These are phyloP conservation scores for Leucocoprinus birnbaumii DNA, from an alignment of 768 basidiomycete species.

Conservation along the genomic window DNA sequence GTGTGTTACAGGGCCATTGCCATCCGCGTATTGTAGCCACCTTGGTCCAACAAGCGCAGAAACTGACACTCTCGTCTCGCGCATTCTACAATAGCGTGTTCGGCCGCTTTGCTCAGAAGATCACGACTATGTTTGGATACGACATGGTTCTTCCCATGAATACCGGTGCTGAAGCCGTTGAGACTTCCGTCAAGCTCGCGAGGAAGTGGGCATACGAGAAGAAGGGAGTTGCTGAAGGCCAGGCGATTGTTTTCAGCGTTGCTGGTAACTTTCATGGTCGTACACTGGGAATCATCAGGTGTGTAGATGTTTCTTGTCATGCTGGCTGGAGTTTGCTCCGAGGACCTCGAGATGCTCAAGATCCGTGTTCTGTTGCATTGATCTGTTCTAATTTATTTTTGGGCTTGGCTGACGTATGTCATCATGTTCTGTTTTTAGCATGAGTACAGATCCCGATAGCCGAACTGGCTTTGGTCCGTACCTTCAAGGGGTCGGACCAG, in stretches of 20 bases:
- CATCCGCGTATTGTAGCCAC: constrained; percentile 85
- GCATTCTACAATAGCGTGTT: constrained; percentile 96
- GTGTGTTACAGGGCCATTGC: constrained; percentile 69
- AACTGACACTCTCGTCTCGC: constrained; percentile 89
- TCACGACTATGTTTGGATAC: constrained; percentile 84
- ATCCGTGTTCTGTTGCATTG: not conserved
- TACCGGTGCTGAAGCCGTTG: constrained; percentile 97
- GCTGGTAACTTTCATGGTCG: constrained; percentile 96
- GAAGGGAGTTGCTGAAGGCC: constrained; percentile 78
- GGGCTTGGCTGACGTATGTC: not conserved
- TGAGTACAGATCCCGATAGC: constrained; percentile 94
- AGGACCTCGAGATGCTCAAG: not conserved
- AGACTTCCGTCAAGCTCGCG: constrained; percentile 94
- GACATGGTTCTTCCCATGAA: constrained; percentile 99
- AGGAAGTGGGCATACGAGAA: constrained; percentile 95
- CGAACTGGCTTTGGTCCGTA: constrained; percentile 90
- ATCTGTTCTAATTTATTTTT: too few species aligned
- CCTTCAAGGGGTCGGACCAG: constrained; percentile 79
- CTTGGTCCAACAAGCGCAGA: constrained; percentile 81
- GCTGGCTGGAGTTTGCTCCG: not conserved
- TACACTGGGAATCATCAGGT: constrained; percentile 86
- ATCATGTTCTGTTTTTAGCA: constrained; percentile 37
- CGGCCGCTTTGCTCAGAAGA: constrained; percentile 82
- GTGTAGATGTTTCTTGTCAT: constrained; percentile 17
- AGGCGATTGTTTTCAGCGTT: constrained; percentile 83